These are phyloP conservation scores for Annulohypoxylon maeteangense DNA, from an alignment of 495 filamentous ascomycete species.

Conservation along the genomic window DNA sequence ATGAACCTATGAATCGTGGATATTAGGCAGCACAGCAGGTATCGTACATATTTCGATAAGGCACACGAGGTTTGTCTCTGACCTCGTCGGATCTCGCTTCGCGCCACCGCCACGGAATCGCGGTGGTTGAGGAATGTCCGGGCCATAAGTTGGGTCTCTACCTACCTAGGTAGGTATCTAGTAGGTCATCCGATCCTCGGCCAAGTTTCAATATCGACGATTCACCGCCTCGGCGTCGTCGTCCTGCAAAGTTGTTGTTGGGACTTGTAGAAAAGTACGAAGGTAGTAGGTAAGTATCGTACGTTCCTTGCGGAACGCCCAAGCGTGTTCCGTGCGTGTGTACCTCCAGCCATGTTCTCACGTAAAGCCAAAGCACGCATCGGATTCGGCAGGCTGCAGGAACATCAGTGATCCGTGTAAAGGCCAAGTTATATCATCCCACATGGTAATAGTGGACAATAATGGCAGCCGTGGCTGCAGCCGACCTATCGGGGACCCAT, in stretches of 20 bases:
- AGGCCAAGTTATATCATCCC: constrained; percentile 12
- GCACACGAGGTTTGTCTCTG: constrained; percentile 16
- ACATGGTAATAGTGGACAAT: constrained; percentile 19
- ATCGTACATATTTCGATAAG: not conserved
- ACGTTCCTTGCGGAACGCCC: constrained; percentile 25
- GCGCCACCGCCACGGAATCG: constrained; percentile 11
- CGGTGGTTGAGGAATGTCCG: constrained; percentile 15
- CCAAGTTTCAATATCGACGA: not conserved
- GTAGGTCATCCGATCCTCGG: constrained; percentile 25
- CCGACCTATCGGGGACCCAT: constrained; percentile 28
- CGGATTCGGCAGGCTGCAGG: constrained; percentile 28
- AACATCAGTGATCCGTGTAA: constrained; percentile 13
- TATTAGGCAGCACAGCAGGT: constrained; percentile 19
- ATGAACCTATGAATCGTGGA: constrained; percentile 6
- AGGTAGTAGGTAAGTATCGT: constrained; percentile 10
- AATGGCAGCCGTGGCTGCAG: constrained; percentile 5
- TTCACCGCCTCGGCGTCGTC: not conserved
- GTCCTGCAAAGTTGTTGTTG: not conserved
- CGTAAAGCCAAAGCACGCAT: not conserved
- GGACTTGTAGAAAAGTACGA: not conserved
- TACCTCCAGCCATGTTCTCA: constrained; percentile 20
- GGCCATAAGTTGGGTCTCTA: not conserved
- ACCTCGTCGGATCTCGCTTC: constrained; percentile 14
- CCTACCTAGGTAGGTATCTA: not conserved
- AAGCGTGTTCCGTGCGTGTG: constrained; percentile 9